Base-by-base conservation (phyloP, 2,329 filamentous ascomycete genomes). In the Colletotrichum cordylinicola region DNA sequence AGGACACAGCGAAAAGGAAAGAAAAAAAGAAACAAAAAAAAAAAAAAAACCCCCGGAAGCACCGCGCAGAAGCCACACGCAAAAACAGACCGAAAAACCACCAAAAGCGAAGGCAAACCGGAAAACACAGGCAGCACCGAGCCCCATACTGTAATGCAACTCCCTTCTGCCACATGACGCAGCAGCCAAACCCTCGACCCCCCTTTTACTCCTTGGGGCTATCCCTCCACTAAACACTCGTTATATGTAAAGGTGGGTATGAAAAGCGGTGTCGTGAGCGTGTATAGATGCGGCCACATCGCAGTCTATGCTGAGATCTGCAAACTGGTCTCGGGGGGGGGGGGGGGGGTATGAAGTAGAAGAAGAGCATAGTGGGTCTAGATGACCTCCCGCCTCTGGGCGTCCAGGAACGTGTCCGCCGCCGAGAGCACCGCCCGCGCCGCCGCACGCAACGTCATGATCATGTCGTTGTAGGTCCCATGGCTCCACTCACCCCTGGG, bases 261-360 rank as follows among this genome's bases (percentile, higher is more conserved):
- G 74, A 74, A 73, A 75, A 69, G 74, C 35, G 74, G 58, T 37
- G 24, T 76, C 65, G 70, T 60, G 56, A 43, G 74, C 70, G 65
- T 74, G 35, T 74, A 68, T 64, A 69, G 48, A 69, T 67, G 60
- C 74, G 29, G 21, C 39, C 29, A 66, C 48, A 66, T 74, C 70
- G 65, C 74, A 76, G 58, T 65, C 65, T 69, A 65, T 74, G 70
- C 21, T 55, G 58, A 76, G 65, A 76, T 76, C 70, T 74, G 74
- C 74, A 76, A 29, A 43, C 60, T 60, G 58, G 43, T 74, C 74
- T 74, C 48, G 29, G 43, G 5, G 27, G 27, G 27, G 27, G 27
- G 27, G 27, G n/a, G n/a, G n/a, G n/a, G 70, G 69, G 70, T 76
- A 74, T 74, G 74, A 74, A 74, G 65, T 76, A 76, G 70, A 76